Evolutionary conservation across 140 eudicot species (phyloP), one percentile per base, ranked within the genome.

Genomic region (Anethum foeniculum): DNA sequence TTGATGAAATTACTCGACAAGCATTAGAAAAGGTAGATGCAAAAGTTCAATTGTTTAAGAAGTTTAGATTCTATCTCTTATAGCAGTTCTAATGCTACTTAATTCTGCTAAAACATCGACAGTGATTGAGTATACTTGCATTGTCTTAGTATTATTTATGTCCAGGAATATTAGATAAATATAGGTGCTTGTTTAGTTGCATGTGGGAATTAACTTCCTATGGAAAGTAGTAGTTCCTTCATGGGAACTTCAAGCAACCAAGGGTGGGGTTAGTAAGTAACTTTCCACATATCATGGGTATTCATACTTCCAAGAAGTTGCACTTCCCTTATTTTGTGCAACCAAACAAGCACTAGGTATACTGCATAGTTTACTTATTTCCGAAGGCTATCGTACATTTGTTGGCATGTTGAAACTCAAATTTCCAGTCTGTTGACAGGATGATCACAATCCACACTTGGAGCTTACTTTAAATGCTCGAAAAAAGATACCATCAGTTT

Each of bases 381-480:
- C 77, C 18, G 21, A 72, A 39, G 2, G 30, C 16, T 23, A 23
- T 34, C 48, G 41, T 23, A 11, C 6, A 10, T 58, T 38, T 23
- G 49, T 60, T 38, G 12, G 69, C 47, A 77, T 14, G 23, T 77
- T 71, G 27, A 38, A 71, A 71, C 77, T 79, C 4, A 68, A 65
- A 7, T 75, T 67, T 81, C 56, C 23, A 25, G 41, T 83, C 39
- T 51, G 76, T 82, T 77, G 10, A 12, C 89, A 94, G 98, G 97
- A 92, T 71, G 86, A 91, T 85, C 90, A 88, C 82, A 95, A 95
- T 88, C 99, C 99, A 27, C 88, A 95, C 83, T 83, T 95, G 86
- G 99, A 95, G 85, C 96, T 95, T 81, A 95, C 97, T 41, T 84
- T 95, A 88, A 91, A 93, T 77, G 83, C 90, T 71, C 86, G 93